These are phyloP conservation scores for Aspergillus chevalieri DNA, from an alignment of 2,329 filamentous ascomycete species.

Conservation along the genomic window DNA sequence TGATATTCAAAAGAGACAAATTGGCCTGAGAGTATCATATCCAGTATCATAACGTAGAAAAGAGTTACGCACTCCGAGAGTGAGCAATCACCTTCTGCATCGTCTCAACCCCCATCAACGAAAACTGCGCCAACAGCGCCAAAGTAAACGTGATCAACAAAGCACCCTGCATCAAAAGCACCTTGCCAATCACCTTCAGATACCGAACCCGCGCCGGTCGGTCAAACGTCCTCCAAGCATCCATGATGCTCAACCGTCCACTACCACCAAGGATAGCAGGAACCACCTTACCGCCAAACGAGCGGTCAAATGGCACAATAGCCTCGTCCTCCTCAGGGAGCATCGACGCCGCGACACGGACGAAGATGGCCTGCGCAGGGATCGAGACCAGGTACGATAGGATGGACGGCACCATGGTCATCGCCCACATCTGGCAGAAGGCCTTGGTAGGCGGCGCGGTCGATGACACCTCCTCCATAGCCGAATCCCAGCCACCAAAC, in stretches of 20 bases:
- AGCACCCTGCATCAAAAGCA: slow-evolving; percentile 51
- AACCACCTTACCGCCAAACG: slow-evolving; percentile 69
- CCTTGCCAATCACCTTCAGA: slow-evolving; percentile 69
- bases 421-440: slow-evolving; percentile 24
- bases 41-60: background rate
- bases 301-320: slow-evolving; percentile 85
- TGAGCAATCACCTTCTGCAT: slow-evolving; percentile 12
- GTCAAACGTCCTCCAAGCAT: slow-evolving; percentile 76
- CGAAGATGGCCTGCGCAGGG: slow-evolving; percentile 68
- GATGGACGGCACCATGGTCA: slow-evolving; percentile 39
- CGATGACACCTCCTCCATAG: slow-evolving; percentile 12
- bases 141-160: slow-evolving; percentile 44
- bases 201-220: slow-evolving; percentile 66
- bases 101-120: slow-evolving; percentile 41
- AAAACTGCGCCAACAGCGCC: slow-evolving; percentile 48
- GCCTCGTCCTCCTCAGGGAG: slow-evolving; percentile 74
- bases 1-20: background rate
- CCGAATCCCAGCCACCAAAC: slow-evolving; percentile 24
- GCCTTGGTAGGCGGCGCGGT: slow-evolving; percentile 30
- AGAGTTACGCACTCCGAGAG: background rate
- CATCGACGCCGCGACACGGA: slow-evolving; percentile 80
- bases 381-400: slow-evolving; percentile 61
- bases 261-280: slow-evolving; percentile 67
- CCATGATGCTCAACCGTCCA: slow-evolving; percentile 63
- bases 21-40: background rate